A percentile compares a stretch with the other conserved stretches of the same genome.
phyloP scores from a whole-genome alignment of 352 stramenopile genomes.

The Blastocystis hominis region DNA sequence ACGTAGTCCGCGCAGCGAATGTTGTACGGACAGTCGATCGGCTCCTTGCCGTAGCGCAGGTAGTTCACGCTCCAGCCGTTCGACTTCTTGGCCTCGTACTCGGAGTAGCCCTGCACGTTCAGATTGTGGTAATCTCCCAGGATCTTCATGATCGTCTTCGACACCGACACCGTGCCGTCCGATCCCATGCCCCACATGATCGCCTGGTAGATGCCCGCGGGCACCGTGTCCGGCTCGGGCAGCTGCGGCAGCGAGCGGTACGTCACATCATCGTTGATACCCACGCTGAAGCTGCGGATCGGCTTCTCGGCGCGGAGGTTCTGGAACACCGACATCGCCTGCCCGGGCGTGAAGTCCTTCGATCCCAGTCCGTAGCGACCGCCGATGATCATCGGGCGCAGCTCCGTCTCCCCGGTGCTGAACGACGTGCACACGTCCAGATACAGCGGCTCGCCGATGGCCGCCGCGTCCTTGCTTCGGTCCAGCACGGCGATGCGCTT shows the following conservation, averaged over 20 bases:
- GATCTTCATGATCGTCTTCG: conserved; percentile 66
- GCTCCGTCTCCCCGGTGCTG: conserved; percentile 68
- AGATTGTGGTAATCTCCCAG: conserved; percentile 64
- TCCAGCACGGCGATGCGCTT: conserved; percentile 77
- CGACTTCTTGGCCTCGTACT: conserved; percentile 67
- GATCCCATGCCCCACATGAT: conserved; percentile 77
- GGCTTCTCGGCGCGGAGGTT: conserved; percentile 67
- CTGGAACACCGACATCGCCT: conserved; percentile 69
- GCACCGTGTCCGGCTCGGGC: conserved; percentile 64
- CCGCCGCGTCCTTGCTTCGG: conserved; percentile 74
- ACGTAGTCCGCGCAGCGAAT: conserved; percentile 63
- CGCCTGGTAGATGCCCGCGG: conserved; percentile 71
- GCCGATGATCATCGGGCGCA: conserved; percentile 70
- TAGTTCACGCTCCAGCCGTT: conserved; percentile 65
- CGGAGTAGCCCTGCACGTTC: conserved; percentile 66
- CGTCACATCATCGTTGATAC: background rate
- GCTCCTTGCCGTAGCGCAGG: conserved; percentile 63
- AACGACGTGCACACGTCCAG: conserved; percentile 79
- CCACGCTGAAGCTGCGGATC: conserved; percentile 69
- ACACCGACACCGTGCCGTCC: conserved; percentile 66
- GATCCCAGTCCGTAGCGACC: conserved; percentile 68
- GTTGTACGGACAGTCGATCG: conserved; percentile 61
- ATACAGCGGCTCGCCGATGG: conserved; percentile 78
- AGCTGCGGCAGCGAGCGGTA: background rate
- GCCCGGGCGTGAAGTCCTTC: conserved; percentile 74